Evolutionary conservation across 75 land plant species (phyloP).

Genomic region (Pinus albicaulis): DNA sequence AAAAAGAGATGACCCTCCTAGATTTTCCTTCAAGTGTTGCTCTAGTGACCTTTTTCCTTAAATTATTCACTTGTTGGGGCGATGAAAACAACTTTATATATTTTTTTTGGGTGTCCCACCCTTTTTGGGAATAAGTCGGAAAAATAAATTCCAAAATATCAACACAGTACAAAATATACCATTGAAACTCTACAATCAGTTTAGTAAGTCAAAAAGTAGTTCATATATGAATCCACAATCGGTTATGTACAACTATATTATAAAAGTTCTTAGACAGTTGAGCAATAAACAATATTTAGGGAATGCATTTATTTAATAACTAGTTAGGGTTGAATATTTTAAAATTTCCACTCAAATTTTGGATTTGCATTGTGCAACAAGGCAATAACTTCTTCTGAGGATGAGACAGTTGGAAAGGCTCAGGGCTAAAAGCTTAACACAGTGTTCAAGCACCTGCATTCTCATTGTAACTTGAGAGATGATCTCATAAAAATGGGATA

Average conservation of each 20-base stretch:
- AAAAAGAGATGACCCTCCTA: slow-evolving; percentile 25
- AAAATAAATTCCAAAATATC: not conserved
- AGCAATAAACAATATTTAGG: not conserved
- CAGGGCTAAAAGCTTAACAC: no score
- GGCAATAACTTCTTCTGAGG: no score
- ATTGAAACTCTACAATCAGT: not conserved
- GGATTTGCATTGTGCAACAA: no score
- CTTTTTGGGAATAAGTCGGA: slow-evolving; percentile 20
- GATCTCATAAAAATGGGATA: not conserved
- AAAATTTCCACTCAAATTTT: not conserved
- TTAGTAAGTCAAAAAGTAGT: no score
- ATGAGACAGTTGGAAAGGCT: no score
- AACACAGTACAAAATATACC: not conserved
- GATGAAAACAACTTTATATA: slow-evolving; percentile 30
- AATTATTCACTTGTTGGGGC: slow-evolving; percentile 45
- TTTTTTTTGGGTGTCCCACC: slow-evolving; percentile 31
- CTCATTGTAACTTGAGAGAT: no score
- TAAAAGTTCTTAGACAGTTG: not conserved
- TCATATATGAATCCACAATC: no score
- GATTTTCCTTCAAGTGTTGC: slow-evolving; percentile 27
- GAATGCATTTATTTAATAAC: not conserved
- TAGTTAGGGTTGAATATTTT: not conserved
- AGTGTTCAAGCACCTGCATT: no score
- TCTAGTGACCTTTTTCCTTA: slow-evolving; percentile 23
- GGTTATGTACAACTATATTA: not conserved